Percentiles rank a stretch among this genome's conserved stretches.
These are phyloP conservation scores for Erysimum cheiranthoides DNA, from an alignment of 345 rosid species.

Conservation along the genomic window DNA sequence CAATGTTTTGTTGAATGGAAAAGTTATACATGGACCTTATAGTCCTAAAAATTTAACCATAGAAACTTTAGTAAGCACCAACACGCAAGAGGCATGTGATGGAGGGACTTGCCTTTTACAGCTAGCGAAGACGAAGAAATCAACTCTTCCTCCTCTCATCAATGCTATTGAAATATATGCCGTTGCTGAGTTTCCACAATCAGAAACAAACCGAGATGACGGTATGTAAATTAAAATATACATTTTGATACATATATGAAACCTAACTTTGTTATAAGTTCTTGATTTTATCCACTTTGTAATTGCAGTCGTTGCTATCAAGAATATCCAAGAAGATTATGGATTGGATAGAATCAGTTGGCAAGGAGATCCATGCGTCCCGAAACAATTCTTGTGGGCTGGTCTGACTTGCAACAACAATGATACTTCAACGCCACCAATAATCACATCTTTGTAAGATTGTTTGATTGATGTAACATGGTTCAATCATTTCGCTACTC, in stretches of 20 bases:
- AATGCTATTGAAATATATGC: neutral
- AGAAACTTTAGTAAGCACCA: neutral
- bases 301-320: neutral
- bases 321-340: neutral
- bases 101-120: neutral
- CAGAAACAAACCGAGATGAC: neutral
- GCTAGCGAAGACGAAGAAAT: neutral
- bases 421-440: neutral
- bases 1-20: neutral
- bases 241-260: neutral
- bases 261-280: neutral
- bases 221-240: neutral
- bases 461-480: too few species aligned
- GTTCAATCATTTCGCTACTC: too few species aligned
- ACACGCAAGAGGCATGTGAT: neutral
- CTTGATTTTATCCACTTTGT: neutral
- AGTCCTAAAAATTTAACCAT: neutral
- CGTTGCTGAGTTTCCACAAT: neutral
- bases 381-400: neutral
- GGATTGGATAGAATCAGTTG: neutral
- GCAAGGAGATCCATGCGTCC: conserved; percentile 11
- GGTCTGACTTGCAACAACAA: neutral
- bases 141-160: conserved; percentile 11
- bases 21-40: neutral
- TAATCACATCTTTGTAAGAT: neutral